Conservation (phyloP, 1,284 basidiomycete genomes). For the Cryptococcus deneoformans region DNA sequence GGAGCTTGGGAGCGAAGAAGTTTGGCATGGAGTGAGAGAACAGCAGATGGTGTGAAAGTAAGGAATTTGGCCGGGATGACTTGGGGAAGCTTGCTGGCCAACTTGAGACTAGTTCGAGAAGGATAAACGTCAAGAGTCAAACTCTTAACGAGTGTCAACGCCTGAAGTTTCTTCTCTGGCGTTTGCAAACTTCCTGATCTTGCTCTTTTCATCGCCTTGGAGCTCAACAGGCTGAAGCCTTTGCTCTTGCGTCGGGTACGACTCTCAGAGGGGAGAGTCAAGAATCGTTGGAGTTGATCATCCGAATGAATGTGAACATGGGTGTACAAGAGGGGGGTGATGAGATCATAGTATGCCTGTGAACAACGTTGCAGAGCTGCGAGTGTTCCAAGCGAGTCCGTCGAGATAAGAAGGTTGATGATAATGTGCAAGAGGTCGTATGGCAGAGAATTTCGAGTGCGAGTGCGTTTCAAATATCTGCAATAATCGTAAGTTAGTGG, state of each 20-base stretch:
- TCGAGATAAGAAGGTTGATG: slow-evolving; percentile 5
- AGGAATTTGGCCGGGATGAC: slow-evolving; percentile 1
- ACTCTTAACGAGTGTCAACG: background rate
- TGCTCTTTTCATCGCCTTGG: background rate
- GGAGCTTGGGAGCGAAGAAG: slow-evolving; percentile 9
- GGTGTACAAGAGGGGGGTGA: slow-evolving; percentile 14
- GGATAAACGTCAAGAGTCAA: slow-evolving; percentile 14
- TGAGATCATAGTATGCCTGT: slow-evolving; percentile 7
- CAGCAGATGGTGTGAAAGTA: slow-evolving; percentile 4
- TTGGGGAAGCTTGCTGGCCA: slow-evolving; percentile 8
- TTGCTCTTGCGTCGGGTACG: background rate
- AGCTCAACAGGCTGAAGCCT: background rate
- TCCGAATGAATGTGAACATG: slow-evolving; percentile 11
- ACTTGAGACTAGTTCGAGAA: slow-evolving; percentile 8
- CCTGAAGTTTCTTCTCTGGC: slow-evolving; percentile 2
- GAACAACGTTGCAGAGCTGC: slow-evolving; percentile 2
- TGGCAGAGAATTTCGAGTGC: slow-evolving; percentile 5
- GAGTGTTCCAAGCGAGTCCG: slow-evolving; percentile 2
- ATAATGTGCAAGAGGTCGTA: slow-evolving; percentile 15
- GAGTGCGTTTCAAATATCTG: background rate
- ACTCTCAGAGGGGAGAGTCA: slow-evolving; percentile 5
- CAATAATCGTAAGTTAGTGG: background rate
- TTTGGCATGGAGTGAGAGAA: slow-evolving; percentile 6
- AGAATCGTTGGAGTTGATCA: slow-evolving; percentile 13
- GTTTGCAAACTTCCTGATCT: slow-evolving; percentile 4